A percentile compares a stretch with the other conserved stretches of the same genome.
Conservation (phyloP, 2,329 filamentous ascomycete genomes). For the Corynespora cassiicola region DNA sequence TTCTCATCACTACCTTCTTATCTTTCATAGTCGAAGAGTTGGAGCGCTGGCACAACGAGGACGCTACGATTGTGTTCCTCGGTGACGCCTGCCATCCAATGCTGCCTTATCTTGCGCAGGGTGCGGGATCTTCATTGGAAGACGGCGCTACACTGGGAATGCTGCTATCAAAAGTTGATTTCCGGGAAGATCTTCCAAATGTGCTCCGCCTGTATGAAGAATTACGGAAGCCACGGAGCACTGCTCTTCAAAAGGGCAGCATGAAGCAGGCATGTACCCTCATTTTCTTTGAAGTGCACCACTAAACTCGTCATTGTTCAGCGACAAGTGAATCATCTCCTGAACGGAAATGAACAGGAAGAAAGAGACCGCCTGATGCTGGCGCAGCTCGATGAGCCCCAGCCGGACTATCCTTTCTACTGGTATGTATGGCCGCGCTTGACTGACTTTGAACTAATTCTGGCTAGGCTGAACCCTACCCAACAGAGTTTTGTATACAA, state of each 20-base stretch:
- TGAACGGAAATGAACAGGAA: constrained; percentile 60
- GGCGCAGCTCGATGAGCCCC: constrained; percentile 17
- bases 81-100: constrained; percentile 32
- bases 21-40: constrained; percentile 46
- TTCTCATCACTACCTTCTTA: constrained; percentile 10
- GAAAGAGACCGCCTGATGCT: constrained; percentile 62
- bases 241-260: constrained; percentile 19
- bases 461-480: constrained; percentile 22
- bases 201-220: constrained; percentile 51
- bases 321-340: constrained; percentile 45
- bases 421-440: background rate
- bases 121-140: constrained; percentile 70
- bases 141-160: constrained; percentile 70
- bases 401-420: constrained; percentile 16
- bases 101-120: constrained; percentile 33
- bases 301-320: constrained; percentile 59
- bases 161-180: constrained; percentile 47
- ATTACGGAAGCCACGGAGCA: constrained; percentile 52
- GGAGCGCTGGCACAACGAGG: constrained; percentile 3
- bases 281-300: background rate
- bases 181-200: constrained; percentile 33
- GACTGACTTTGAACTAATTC: constrained; percentile 4
- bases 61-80: constrained; percentile 33
- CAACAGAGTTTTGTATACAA: constrained; percentile 25
- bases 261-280: background rate